Evolutionary conservation across 1,284 basidiomycete genomes (phyloP), one percentile per base, ranked within the genome.

Genomic region (Coniophora puteana): DNA sequence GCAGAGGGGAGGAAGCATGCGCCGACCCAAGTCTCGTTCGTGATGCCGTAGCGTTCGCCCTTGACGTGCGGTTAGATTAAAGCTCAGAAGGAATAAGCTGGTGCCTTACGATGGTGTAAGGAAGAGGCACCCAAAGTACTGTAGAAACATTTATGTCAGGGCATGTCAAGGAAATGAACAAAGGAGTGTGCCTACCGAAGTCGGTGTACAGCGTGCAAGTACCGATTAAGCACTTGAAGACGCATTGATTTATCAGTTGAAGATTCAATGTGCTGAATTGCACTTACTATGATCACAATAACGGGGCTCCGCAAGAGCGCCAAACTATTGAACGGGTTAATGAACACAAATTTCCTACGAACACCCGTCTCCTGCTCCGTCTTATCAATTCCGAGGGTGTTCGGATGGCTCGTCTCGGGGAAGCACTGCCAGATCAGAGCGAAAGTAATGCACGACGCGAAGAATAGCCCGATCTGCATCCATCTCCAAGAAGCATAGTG

Each of bases 401-500:
- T 21, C 3, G 33, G 27, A 20, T 47, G 45, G 22, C 44, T 38
- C 8, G 45, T 47, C 39, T 47, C 44, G 8, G 44, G 44, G 16
- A 45, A 29, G 2, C 22, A 37, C 7, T 32, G 5, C 25, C 30
- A 45, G 24, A 43, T 11, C 11, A 45, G 12, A 17, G 37, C 34
- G 7, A 45, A 4, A 5, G 24, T 27, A 6, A 34, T 22, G 31
- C 30, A 28, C 7, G 34, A 10, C 11, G 13, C 35, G n/a, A 38
- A 25, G 13, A 16, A 25, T 21, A n/a, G n/a, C n/a, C n/a, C n/a
- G n/a, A 35, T 16, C 7, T 45, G 45, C 14, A 47, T 28, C 3
- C 61, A 52, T 23, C 67, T 56, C 71, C 71, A 72, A 1, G 63
- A 51, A 20, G 43, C 45, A 26, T 52, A 65, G 22, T 63, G 55